A percentile compares a stretch with the other conserved stretches of the same genome.
phyloP scores from a whole-genome alignment of 1,284 basidiomycete species.

The Cutaneotrichosporon cutaneum region DNA sequence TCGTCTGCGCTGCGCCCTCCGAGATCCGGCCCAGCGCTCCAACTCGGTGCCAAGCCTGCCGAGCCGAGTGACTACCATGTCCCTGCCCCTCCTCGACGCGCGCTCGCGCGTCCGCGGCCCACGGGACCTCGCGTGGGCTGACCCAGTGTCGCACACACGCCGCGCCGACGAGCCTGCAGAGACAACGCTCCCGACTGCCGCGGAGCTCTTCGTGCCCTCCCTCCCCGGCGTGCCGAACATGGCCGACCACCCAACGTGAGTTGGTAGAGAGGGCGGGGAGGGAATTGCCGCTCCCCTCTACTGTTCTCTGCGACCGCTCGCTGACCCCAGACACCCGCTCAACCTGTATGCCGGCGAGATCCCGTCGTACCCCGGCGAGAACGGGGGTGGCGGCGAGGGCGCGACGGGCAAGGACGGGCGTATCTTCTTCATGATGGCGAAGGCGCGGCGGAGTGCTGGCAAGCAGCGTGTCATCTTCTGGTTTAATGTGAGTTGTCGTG shows the following conservation, averaged over 20 bases:
- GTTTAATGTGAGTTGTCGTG: slow-evolving; percentile 73
- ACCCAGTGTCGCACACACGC: not conserved
- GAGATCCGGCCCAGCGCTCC: not conserved
- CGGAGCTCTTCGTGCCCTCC: slow-evolving; percentile 76
- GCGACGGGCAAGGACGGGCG: slow-evolving; percentile 45
- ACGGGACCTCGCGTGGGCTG: not conserved
- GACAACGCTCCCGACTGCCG: slow-evolving; percentile 57
- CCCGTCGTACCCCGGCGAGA: slow-evolving; percentile 69
- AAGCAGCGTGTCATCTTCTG: slow-evolving; percentile 88
- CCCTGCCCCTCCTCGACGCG: slow-evolving; percentile 4
- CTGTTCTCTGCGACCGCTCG: not conserved
- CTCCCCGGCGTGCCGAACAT: slow-evolving; percentile 71
- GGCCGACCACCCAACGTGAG: slow-evolving; percentile 50
- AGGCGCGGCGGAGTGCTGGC: slow-evolving; percentile 81
- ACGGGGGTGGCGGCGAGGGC: slow-evolving; percentile 46
- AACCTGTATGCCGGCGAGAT: slow-evolving; percentile 79
- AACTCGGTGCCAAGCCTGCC: not conserved
- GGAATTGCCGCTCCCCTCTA: no score
- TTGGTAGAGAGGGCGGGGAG: not conserved
- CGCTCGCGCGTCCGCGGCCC: slow-evolving; percentile 8
- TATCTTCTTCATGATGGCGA: slow-evolving; percentile 76
- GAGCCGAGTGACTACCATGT: slow-evolving; percentile 3
- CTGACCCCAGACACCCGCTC: slow-evolving; percentile 60
- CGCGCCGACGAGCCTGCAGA: not conserved
- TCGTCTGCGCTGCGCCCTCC: not conserved